phyloP scores from a whole-genome alignment of 192 early-diverging fungal genomes.

The Podochytrium sp. region DNA sequence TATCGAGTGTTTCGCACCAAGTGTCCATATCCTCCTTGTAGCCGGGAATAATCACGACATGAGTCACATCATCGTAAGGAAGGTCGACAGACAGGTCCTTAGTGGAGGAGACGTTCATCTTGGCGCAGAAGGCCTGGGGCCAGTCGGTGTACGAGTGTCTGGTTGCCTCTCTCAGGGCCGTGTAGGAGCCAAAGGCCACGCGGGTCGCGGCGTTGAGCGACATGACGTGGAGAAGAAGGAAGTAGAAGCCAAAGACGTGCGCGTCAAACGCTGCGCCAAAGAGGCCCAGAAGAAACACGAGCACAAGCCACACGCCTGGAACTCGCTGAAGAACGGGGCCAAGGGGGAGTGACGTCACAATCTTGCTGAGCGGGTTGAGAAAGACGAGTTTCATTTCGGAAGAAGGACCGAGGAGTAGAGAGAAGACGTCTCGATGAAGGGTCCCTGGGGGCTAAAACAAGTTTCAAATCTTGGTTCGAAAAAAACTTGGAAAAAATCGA shows the following conservation, averaged over 20 bases:
- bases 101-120: background rate
- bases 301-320: constrained; percentile 36
- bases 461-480: no score
- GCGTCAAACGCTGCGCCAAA: constrained; percentile 38
- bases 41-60: constrained; percentile 70
- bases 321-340: constrained; percentile 37
- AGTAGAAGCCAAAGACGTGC: constrained; percentile 31
- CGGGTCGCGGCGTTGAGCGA: constrained; percentile 27
- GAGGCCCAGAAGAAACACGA: constrained; percentile 25
- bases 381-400: no score
- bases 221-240: constrained; percentile 35
- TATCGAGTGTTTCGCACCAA: constrained; percentile 65
- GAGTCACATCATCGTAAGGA: constrained; percentile 42
- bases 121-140: background rate
- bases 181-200: constrained; percentile 31
- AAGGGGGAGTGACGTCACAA: constrained; percentile 11
- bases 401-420: no score
- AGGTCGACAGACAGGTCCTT: constrained; percentile 28
- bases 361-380: background rate
- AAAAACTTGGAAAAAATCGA: no score
- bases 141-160: constrained; percentile 37
- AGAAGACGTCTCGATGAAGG: no score
- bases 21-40: constrained; percentile 68
- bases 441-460: no score
- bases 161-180: constrained; percentile 9